These are phyloP conservation scores for Pseudozyma sp. DNA, from an alignment of 1,284 basidiomycete species.

Conservation along the genomic window DNA sequence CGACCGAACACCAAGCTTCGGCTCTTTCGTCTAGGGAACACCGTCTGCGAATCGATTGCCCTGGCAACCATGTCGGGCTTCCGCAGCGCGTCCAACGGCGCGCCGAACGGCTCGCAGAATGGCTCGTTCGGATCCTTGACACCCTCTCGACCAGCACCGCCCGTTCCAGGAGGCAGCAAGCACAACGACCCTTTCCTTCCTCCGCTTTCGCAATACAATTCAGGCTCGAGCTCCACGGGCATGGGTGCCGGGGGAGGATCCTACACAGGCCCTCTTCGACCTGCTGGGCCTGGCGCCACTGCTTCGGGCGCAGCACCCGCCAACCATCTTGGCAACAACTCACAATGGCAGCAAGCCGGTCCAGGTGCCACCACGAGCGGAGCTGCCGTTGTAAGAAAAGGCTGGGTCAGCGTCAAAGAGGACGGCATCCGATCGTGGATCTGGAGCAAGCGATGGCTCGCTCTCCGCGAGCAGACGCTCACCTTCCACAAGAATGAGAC, in stretches of 20 bases:
- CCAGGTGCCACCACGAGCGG: constrained; percentile 48
- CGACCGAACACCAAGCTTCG: background rate
- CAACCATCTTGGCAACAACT: constrained; percentile 29
- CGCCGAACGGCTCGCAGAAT: constrained; percentile 15
- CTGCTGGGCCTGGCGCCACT: constrained; percentile 56
- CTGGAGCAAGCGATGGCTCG: constrained; percentile 91
- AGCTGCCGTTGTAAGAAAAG: constrained; percentile 62
- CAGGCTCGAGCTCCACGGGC: constrained; percentile 25
- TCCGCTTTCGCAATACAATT: constrained; percentile 53
- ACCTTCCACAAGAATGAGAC: constrained; percentile 91
- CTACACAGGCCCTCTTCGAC: constrained; percentile 61
- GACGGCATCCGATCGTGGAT: constrained; percentile 78
- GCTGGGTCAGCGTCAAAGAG: constrained; percentile 68
- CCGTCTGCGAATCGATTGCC: background rate
- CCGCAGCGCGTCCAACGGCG: constrained; percentile 30
- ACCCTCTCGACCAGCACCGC: constrained; percentile 62
- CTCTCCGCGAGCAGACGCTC: constrained; percentile 83
- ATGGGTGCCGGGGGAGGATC: constrained; percentile 61
- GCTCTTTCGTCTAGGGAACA: background rate
- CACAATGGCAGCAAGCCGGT: constrained; percentile 48
- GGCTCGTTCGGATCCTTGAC: constrained; percentile 55
- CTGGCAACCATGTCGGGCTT: constrained; percentile 45
- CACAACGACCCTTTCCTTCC: constrained; percentile 58
- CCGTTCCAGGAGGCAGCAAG: constrained; percentile 51
- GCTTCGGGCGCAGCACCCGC: constrained; percentile 25